Base-by-base conservation (phyloP, 1,284 basidiomycete species). In the Volvariella surrecta region DNA sequence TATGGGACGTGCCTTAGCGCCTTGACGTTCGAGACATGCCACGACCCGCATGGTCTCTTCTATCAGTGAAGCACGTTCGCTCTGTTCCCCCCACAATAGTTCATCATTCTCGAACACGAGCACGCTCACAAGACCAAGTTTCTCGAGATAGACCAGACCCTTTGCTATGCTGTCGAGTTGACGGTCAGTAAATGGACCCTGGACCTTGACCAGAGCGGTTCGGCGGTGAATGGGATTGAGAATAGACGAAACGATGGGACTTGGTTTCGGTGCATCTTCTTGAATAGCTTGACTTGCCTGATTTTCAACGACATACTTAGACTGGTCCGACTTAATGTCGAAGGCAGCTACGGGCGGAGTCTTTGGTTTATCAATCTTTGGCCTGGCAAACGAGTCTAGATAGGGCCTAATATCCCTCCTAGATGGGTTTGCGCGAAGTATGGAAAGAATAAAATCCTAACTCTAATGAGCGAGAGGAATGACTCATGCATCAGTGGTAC, bases 391-490 rank as follows among this genome's bases (percentile, higher is more conserved):
- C 22, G 82, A 89, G 34, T 83, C 85, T 11, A 97, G 76, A 62
- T 97, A 99, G 1, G 83, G 81, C 47, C 82, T 84, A 32, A 91
- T 88, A 62, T 99, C 96, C 53, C 96, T 75, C 45, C 85, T 65
- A 1, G 95, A 97, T 7, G 96, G 94, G 48, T 91, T 92, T 30
- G 96, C 88, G 51, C 89, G 83, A 43, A 99, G 74, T 54, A 99
- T 89, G 39, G 92, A 95, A 43, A 99, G 69, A 59, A 99, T 95
- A 58, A 99, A 94, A 58, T 97, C 94, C 93, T 99, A 60, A 24
- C 48, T 34, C 45, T 16, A 31, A 34, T 42, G 34, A 28, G 37
- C 37, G 41, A 11, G 11, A 28, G 24, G 11, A 28, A 28, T 28
- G 24, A 28, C 6, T 28, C 24, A 28, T 28, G n/a, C n/a, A n/a